Base-by-base conservation (phyloP, 2,329 filamentous ascomycete genomes). In the Malbranchea zuffiana region DNA sequence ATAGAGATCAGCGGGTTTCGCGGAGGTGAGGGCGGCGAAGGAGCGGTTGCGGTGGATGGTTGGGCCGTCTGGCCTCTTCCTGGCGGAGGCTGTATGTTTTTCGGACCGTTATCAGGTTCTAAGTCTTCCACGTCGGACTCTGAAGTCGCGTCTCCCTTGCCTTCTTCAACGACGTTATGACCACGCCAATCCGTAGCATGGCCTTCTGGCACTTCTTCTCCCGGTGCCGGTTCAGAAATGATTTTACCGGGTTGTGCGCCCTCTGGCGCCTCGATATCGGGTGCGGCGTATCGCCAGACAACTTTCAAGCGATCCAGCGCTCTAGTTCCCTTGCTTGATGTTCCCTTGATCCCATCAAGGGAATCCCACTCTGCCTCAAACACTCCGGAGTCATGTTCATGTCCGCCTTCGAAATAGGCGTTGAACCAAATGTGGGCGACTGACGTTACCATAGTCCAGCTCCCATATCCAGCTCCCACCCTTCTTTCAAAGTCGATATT, bases 351-450 rank as follows among this genome's bases (percentile, higher is more conserved):
- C 3, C 90, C 90, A 49, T 98, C 90, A 75, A 98, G 82, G 13
- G 69, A 71, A 12, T 82, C 76, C 76, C 78, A 84, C n/a, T 74
- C 70, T 17, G 77, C 75, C 43, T 78, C 74, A 53, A 82, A 83
- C 5, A 81, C 68, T 6, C 79, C 88, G 6, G 72, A 82, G 28
- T 78, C 71, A 32, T 81, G 71, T 0, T 83, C 68, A 11, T 67
- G 62, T 16, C 82, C 83, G 29, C 87, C 86, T 61, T 96, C 90
- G 50, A 96, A 96, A 60, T 78, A 96, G 1, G 78, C 69, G 53
- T 98, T 98, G 67, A 95, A 94, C 90, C 90, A 98, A 11, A 94
- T 83, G 52, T 96, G 88, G 0, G 87, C 87, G 6, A 96, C 79
- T 0, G 87, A 79, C 0, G 88, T 94, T 3, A 95, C 85, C 78